phyloP scores from a whole-genome alignment of 2,329 filamentous ascomycete genomes.

The Zymoseptoria crescenta region DNA sequence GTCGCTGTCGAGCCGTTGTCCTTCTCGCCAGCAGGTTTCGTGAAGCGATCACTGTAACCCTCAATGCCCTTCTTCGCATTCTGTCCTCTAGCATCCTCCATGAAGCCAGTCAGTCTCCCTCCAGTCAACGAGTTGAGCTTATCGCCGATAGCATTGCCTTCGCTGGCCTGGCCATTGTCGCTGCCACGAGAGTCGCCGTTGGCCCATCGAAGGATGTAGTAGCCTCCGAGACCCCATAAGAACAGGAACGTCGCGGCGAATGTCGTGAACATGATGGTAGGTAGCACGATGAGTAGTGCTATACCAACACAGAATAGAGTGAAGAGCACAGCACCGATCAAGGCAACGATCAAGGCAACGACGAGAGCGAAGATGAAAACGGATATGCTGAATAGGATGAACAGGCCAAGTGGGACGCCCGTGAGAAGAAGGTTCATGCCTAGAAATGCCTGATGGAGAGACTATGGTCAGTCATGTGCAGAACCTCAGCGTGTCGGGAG shows the following conservation, averaged over 20 bases:
- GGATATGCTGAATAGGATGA: conserved; percentile 57
- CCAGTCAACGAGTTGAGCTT: conserved; percentile 35
- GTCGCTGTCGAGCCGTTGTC: conserved; percentile 3
- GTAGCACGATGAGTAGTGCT: conserved; percentile 59
- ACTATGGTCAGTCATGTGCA: background rate
- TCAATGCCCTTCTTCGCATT: conserved; percentile 16
- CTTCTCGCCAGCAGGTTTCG: conserved; percentile 10
- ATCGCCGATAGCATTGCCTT: conserved; percentile 34
- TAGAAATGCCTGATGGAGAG: conserved; percentile 53
- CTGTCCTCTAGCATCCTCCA: conserved; percentile 21
- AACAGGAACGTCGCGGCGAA: conserved; percentile 57
- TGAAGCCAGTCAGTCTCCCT: conserved; percentile 31
- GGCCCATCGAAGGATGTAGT: conserved; percentile 40
- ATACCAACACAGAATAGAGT: conserved; percentile 60
- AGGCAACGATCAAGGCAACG: conserved; percentile 48
- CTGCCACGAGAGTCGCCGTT: conserved; percentile 16
- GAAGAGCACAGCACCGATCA: conserved; percentile 50
- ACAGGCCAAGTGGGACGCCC: conserved; percentile 60
- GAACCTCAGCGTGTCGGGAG: conserved; percentile 1
- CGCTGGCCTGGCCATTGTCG: conserved; percentile 11
- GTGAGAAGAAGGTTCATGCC: conserved; percentile 57
- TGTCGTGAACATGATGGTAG: conserved; percentile 59
- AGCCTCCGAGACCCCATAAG: conserved; percentile 58
- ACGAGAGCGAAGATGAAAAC: conserved; percentile 56
- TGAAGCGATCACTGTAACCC: conserved; percentile 14